Evolutionary conservation across 2,329 filamentous ascomycete genomes (phyloP), one percentile per base, ranked within the genome.

Genomic region (Cercospora sp.): DNA sequence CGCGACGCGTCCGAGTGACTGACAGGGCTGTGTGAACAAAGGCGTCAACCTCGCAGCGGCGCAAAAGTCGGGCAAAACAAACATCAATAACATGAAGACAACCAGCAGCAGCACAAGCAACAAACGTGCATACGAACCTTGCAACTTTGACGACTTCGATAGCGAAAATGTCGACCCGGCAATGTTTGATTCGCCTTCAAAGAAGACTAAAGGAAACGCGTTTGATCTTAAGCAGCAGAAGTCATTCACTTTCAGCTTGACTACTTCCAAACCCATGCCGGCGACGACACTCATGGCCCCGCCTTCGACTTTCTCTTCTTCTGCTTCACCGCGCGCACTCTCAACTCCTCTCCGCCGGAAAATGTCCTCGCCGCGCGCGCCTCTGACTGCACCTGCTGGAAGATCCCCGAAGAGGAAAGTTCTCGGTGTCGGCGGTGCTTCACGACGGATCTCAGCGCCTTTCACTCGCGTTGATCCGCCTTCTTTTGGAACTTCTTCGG

Each of bases 381-480:
- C 79, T 55, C 64, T 74, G 68, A 79, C 87, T 58, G 87, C 90
- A n/a, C 90, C 91, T 48, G 91, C 91, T 73, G 91, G 93, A 59
- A 91, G 93, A 70, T 95, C 92, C 3, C 92, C 93, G 2, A 91
- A 90, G 75, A 80, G 84, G 74, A 93, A 92, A 81, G 87, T 89
- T 26, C 26, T 53, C 26, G 48, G 48, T 26, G 48, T 23, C 48
- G 13, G 20, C 23, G 23, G 20, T 67, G 68, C 65, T 31, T 88
- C 86, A 76, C 88, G 90, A 67, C 89, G 91, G 60, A 87, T 87
- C 68, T 85, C 85, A n/a, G 84, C 87, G 5, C 83, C 85, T 13
- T 88, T 89, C 78, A 83, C 86, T 55, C 91, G 92, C 58, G 83
- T 94, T 64, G 90, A 94, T 72, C 89, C 91, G 0, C 90, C 91